phyloP scores from a whole-genome alignment of 1,139 yeast species.

The Candida dubliniensis region DNA sequence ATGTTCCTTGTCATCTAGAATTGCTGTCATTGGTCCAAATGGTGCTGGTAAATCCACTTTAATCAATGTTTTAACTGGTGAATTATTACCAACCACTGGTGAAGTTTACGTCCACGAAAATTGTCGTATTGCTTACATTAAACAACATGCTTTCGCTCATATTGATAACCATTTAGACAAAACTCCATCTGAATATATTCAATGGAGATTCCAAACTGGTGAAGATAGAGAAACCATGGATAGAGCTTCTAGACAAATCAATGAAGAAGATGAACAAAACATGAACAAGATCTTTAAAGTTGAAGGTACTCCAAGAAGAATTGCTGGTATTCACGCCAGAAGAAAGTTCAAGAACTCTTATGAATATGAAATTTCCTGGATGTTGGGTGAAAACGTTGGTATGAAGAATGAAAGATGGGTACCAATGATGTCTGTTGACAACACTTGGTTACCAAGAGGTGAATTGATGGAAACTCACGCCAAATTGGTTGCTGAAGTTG shows the following conservation, averaged over 20 bases:
- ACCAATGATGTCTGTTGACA: constrained; percentile 99
- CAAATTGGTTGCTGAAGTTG: constrained; percentile 99
- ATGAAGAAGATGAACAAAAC: constrained; percentile 94
- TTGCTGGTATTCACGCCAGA: constrained; percentile 92
- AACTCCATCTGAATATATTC: constrained; percentile 99
- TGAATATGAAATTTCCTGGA: constrained; percentile 98
- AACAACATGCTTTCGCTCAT: constrained; percentile 99
- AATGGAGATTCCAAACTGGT: constrained; percentile 99
- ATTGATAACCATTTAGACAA: constrained; percentile 97
- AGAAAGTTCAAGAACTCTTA: constrained; percentile 99
- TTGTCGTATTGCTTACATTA: constrained; percentile 99
- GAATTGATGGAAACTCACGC: constrained; percentile 98
- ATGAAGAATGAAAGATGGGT: constrained; percentile 99
- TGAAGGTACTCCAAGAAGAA: constrained; percentile 98
- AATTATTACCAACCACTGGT: constrained; percentile 95
- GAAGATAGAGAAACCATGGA: constrained; percentile 99
- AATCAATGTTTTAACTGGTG: constrained; percentile 98
- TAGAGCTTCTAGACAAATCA: constrained; percentile 98
- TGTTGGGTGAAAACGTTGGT: constrained; percentile 96
- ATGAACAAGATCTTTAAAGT: constrained; percentile 99
- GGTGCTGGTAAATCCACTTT: constrained; percentile 99
- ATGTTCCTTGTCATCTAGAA: constrained; percentile 98
- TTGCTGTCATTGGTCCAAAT: constrained; percentile 99
- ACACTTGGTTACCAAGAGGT: constrained; percentile 99
- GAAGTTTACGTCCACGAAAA: constrained; percentile 99